These are phyloP conservation scores for Pestalotiopsis sp. DNA, from an alignment of 2,329 filamentous ascomycete species.

Conservation along the genomic window DNA sequence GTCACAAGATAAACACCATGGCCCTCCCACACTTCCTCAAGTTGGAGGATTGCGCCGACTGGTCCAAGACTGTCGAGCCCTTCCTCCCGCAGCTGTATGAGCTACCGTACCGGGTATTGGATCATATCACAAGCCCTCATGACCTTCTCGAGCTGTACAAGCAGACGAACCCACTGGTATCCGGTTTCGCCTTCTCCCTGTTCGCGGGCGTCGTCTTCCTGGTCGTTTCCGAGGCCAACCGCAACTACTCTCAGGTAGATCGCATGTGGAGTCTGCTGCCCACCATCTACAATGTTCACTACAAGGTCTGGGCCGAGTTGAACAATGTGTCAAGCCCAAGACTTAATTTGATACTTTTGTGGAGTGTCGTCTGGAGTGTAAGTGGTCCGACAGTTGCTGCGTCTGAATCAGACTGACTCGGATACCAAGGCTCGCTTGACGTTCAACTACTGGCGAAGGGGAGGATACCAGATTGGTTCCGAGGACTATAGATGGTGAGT, in stretches of 20 bases:
- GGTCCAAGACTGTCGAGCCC: conserved; percentile 72
- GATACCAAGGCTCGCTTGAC: conserved; percentile 71
- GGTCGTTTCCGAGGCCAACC: conserved; percentile 79
- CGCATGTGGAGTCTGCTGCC: conserved; percentile 90
- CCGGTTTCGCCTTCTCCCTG: conserved; percentile 72
- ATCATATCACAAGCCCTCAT: conserved; percentile 61
- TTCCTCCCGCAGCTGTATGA: conserved; percentile 72
- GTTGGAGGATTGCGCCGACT: conserved; percentile 77
- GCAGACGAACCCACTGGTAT: conserved; percentile 83
- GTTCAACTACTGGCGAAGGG: conserved; percentile 96
- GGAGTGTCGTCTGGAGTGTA: conserved; percentile 81
- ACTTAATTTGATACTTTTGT: conserved; percentile 72
- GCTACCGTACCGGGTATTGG: conserved; percentile 67
- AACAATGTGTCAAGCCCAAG: conserved; percentile 71
- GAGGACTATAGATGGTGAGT: conserved; percentile 89
- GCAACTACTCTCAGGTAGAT: conserved; percentile 97
- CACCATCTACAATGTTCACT: conserved; percentile 84
- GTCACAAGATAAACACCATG: conserved; percentile 47
- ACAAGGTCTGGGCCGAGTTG: conserved; percentile 78
- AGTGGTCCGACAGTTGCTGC: conserved; percentile 31
- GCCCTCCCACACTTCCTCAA: conserved; percentile 72
- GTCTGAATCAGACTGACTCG: not conserved
- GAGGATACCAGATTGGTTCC: conserved; percentile 84
- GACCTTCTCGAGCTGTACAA: conserved; percentile 74
- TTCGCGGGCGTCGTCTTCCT: conserved; percentile 74